Percentiles rank a stretch among this genome's conserved stretches.
These are phyloP conservation scores for Hibiscus syriacus DNA, from an alignment of 345 rosid species.

Conservation along the genomic window DNA sequence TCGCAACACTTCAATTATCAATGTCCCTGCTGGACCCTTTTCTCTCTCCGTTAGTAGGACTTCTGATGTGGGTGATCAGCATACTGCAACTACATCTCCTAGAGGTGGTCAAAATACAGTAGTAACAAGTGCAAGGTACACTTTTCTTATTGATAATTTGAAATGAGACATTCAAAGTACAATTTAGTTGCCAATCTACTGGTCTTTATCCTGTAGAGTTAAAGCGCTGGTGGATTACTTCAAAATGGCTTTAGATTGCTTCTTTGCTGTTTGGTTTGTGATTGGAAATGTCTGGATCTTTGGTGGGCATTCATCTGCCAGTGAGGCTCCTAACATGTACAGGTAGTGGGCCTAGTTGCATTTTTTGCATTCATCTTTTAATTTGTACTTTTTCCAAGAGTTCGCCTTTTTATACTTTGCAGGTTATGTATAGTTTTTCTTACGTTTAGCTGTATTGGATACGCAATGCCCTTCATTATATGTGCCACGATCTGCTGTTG, in stretches of 20 bases:
- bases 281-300: constrained; percentile 99
- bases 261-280: constrained; percentile 98
- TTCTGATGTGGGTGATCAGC: constrained; percentile 63
- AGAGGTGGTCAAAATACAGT: constrained; percentile 50
- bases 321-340: constrained; percentile 93
- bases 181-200: not conserved
- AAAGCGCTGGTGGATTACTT: constrained; percentile 83
- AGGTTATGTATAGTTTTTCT: constrained; percentile 98
- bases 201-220: constrained; percentile 37
- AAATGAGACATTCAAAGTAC: not conserved
- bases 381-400: not conserved
- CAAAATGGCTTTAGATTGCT: constrained; percentile 96
- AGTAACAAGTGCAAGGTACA: constrained; percentile 59
- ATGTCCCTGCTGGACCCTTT: constrained; percentile 66
- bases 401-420: constrained; percentile 21
- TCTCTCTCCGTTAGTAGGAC: constrained; percentile 64
- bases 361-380: not conserved
- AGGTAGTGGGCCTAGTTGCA: constrained; percentile 33
- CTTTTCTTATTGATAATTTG: constrained; percentile 3
- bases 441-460: constrained; percentile 88
- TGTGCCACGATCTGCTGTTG: constrained; percentile 98
- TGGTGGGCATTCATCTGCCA: constrained; percentile 86
- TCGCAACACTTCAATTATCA: constrained; percentile 57
- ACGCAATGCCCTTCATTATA: constrained; percentile 97
- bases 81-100: constrained; percentile 32